Percentiles rank a stretch among this genome's conserved stretches.
Evolutionary conservation across 345 rosid species (phyloP).

Genomic region (Conringia planisiliqua): DNA sequence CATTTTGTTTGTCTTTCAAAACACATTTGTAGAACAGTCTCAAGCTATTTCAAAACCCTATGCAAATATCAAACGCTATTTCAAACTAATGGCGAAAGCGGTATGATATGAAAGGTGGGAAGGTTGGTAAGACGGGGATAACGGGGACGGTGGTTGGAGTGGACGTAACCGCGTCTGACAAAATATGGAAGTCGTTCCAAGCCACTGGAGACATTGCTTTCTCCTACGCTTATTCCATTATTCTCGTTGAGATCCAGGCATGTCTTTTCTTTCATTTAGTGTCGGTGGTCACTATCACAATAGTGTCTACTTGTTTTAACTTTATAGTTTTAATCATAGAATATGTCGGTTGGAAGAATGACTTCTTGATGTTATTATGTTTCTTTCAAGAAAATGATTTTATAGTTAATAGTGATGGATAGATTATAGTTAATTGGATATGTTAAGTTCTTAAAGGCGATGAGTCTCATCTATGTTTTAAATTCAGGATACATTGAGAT

Average conservation of each 20-base stretch:
- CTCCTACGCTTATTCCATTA: slow-evolving; percentile 71
- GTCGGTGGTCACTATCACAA: not conserved
- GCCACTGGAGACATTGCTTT: slow-evolving; percentile 86
- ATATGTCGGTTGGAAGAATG: not conserved
- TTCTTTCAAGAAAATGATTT: not conserved
- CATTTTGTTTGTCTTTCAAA: not conserved
- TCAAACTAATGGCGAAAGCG: slow-evolving; percentile 5
- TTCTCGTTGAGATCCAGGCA: slow-evolving; percentile 84
- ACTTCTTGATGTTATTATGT: not conserved
- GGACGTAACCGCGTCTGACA: slow-evolving; percentile 61
- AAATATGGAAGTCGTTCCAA: slow-evolving; percentile 76
- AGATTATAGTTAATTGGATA: not conserved
- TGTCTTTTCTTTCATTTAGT: not conserved
- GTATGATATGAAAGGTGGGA: slow-evolving; percentile 32
- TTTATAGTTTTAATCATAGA: too few relatives aligned
- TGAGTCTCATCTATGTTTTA: not conserved
- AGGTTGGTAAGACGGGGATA: slow-evolving; percentile 41
- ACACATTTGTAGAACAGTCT: not conserved
- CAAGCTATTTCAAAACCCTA: not conserved
- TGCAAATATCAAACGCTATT: not conserved
- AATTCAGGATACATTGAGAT: slow-evolving; percentile 56
- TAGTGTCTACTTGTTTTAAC: too few relatives aligned
- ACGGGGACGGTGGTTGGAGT: slow-evolving; percentile 61
- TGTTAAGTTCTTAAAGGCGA: not conserved
- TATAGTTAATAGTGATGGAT: too few relatives aligned